A percentile compares a stretch with the other conserved stretches of the same genome.
Evolutionary conservation across 768 basidiomycete species (phyloP).

Genomic region (Symmetrospora coprosmae): DNA sequence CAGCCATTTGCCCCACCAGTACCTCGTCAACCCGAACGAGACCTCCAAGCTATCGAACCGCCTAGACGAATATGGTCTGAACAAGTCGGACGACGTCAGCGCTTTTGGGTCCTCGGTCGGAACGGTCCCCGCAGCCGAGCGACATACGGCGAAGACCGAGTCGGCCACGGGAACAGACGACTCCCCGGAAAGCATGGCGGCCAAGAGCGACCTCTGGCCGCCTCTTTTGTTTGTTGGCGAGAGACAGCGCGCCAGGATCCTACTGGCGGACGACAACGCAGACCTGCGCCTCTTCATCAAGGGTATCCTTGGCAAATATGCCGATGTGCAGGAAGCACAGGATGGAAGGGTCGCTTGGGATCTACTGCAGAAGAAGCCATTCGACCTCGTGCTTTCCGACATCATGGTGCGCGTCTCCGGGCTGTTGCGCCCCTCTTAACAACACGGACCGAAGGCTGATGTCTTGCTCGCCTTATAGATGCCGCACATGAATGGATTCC

Average conservation of each 20-base stretch:
- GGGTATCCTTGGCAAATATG: constrained; percentile 17
- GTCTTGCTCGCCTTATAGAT: background rate
- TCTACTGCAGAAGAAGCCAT: background rate
- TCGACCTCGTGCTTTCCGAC: constrained; percentile 20
- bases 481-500: constrained; percentile 18
- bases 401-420: constrained; percentile 11
- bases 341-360: constrained; percentile 18
- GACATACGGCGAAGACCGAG: too few relatives aligned
- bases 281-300: constrained; percentile 22
- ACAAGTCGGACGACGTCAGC: constrained; percentile 16
- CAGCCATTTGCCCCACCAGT: constrained; percentile 13
- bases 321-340: constrained; percentile 5
- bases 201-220: constrained; percentile 16
- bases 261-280: constrained; percentile 22
- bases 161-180: background rate
- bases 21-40: constrained; percentile 10
- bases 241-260: constrained; percentile 13
- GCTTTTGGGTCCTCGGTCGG: too few relatives aligned
- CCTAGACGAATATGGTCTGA: background rate
- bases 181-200: background rate
- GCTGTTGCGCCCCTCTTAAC: too few relatives aligned
- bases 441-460: too few relatives aligned
- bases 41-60: too few relatives aligned
- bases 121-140: background rate
- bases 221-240: constrained; percentile 22